Conservation (phyloP, 2,329 filamentous ascomycete genomes). For the Fusarium paranaense region DNA sequence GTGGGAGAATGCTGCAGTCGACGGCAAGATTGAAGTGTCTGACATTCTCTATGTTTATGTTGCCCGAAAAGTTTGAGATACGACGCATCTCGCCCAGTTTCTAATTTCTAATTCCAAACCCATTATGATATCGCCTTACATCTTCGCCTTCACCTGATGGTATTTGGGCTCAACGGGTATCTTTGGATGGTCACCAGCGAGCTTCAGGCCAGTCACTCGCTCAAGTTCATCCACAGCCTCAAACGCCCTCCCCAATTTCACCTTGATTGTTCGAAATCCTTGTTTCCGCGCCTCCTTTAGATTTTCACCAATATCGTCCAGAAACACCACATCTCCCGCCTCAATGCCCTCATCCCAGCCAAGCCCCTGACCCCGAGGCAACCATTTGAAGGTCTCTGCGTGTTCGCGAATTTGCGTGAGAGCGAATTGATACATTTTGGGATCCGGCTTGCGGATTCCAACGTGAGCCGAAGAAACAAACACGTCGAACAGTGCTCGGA, state of each 20-base stretch:
- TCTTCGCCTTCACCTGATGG: constrained; percentile 54
- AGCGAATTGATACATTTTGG: constrained; percentile 81
- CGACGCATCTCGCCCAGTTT: no score
- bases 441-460: constrained; percentile 88
- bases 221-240: constrained; percentile 89
- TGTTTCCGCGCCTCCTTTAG: constrained; percentile 80
- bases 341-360: constrained; percentile 65
- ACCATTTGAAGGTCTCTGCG: constrained; percentile 62
- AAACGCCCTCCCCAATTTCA: constrained; percentile 79
- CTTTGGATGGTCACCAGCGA: constrained; percentile 68
- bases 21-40: constrained; percentile 45
- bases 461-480: constrained; percentile 90
- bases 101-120: not conserved
- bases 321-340: constrained; percentile 80
- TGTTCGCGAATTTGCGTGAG: constrained; percentile 74
- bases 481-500: constrained; percentile 81
- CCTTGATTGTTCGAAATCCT: constrained; percentile 88
- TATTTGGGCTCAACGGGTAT: constrained; percentile 57
- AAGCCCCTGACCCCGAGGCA: constrained; percentile 50
- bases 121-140: constrained; percentile 40
- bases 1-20: constrained; percentile 45
- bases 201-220: constrained; percentile 73
- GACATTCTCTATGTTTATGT: constrained; percentile 48
- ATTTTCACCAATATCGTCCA: constrained; percentile 96
- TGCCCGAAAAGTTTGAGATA: constrained; percentile 33